These are phyloP conservation scores for Thelonectria discophora DNA, from an alignment of 2,329 filamentous ascomycete species.

Conservation along the genomic window DNA sequence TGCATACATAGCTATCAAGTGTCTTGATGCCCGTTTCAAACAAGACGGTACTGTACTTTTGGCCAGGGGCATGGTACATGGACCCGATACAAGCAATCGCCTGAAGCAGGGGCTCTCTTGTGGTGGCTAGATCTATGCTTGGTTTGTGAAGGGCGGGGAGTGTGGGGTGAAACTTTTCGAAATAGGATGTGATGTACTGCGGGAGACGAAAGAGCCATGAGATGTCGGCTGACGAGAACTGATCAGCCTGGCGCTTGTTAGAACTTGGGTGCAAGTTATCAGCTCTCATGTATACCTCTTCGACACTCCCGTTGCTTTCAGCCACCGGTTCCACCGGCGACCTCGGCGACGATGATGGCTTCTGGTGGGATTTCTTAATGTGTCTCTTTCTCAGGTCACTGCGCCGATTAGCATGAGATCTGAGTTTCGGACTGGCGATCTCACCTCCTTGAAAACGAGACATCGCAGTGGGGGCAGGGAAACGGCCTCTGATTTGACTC, in stretches of 20 bases:
- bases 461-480: conserved; percentile 25
- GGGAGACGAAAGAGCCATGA: conserved; percentile 24
- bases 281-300: conserved; percentile 13
- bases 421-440: neutral
- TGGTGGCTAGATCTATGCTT: conserved; percentile 20
- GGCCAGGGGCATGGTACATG: conserved; percentile 14
- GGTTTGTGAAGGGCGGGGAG: conserved; percentile 18
- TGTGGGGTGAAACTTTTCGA: conserved; percentile 21
- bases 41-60: conserved; percentile 8
- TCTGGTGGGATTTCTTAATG: conserved; percentile 20
- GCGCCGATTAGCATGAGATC: neutral
- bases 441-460: conserved; percentile 27
- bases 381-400: conserved; percentile 26
- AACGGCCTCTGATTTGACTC: conserved; percentile 25
- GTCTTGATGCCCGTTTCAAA: conserved; percentile 18
- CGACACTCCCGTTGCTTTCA: neutral
- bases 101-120: conserved; percentile 20
- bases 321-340: conserved; percentile 5
- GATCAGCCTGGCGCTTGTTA: neutral
- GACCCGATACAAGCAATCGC: conserved; percentile 23
- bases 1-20: conserved; percentile 18
- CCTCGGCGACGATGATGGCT: conserved; percentile 8
- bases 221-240: conserved; percentile 17
- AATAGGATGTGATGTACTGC: conserved; percentile 22
- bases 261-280: neutral